phyloP scores from a whole-genome alignment of 768 basidiomycete species.

The Pleurotus sapidus region DNA sequence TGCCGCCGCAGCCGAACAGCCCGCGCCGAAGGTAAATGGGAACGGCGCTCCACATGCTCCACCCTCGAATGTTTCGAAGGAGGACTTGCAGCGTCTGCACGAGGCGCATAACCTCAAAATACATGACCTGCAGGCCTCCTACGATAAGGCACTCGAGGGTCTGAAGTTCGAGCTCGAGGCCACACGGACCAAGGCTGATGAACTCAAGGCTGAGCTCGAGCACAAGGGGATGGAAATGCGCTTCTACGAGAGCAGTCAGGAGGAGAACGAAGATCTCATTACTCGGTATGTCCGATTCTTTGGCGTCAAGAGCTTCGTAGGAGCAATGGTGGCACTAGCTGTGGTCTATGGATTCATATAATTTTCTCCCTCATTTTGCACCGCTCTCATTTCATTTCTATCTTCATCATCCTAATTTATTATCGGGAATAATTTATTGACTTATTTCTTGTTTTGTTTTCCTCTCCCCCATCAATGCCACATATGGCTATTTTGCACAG shows the following conservation, averaged over 20 bases:
- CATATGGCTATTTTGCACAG: conserved; percentile 32
- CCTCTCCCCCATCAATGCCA: conserved; percentile 15
- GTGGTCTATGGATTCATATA: conserved; percentile 53
- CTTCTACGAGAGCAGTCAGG: conserved; percentile 76
- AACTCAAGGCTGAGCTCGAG: conserved; percentile 56
- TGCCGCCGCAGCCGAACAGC: conserved; percentile 43
- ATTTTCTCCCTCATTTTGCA: conserved; percentile 28
- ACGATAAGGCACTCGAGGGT: conserved; percentile 54
- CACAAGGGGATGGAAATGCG: conserved; percentile 81
- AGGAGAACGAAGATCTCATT: conserved; percentile 72
- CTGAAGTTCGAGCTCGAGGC: conserved; percentile 57
- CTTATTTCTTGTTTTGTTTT: conserved; percentile 18
- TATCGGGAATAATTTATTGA: conserved; percentile 35
- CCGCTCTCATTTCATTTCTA: conserved; percentile 38
- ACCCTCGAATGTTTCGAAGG: conserved; percentile 59
- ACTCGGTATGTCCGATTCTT: conserved; percentile 73
- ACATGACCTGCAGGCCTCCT: conserved; percentile 66
- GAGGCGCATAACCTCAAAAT: conserved; percentile 85
- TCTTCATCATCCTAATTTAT: conserved; percentile 13
- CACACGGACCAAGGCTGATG: conserved; percentile 44
- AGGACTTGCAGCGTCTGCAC: conserved; percentile 74
- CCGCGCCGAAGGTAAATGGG: conserved; percentile 57
- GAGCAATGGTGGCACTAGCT: conserved; percentile 49
- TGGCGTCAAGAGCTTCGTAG: conserved; percentile 54
- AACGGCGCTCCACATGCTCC: conserved; percentile 33